Evolutionary conservation across 495 filamentous ascomycete species (phyloP).

Genomic region (Hyaloscypha bicolor): DNA sequence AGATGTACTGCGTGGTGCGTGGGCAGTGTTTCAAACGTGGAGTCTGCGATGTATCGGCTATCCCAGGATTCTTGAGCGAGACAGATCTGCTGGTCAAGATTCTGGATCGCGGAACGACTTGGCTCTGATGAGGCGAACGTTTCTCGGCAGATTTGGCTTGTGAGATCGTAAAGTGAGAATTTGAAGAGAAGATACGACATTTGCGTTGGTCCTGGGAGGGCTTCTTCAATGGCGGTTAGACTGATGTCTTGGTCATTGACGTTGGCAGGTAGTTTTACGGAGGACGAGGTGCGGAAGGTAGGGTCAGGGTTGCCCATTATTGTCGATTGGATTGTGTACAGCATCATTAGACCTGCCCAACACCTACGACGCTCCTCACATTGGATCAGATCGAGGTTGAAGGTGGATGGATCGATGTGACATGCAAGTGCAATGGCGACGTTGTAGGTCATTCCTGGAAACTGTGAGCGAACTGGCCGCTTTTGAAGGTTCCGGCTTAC

Average conservation of each 20-base stretch:
- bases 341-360: conserved; percentile 49
- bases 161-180: conserved; percentile 44
- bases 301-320: conserved; percentile 32
- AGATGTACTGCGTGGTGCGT: conserved; percentile 47
- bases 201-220: conserved; percentile 43
- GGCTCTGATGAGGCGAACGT: conserved; percentile 39
- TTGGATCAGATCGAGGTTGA: conserved; percentile 45
- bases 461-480: background rate
- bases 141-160: conserved; percentile 44
- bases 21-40: conserved; percentile 34
- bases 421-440: conserved; percentile 51
- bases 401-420: conserved; percentile 49
- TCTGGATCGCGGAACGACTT: conserved; percentile 33
- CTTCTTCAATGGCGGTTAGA: conserved; percentile 35
- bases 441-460: conserved; percentile 49
- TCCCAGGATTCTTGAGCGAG: conserved; percentile 44
- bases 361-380: conserved; percentile 49
- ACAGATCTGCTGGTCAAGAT: conserved; percentile 45
- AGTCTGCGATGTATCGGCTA: conserved; percentile 39
- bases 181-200: conserved; percentile 52
- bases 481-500: background rate
- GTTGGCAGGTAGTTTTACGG: conserved; percentile 46
- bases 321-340: conserved; percentile 48
- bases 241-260: conserved; percentile 49
- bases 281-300: conserved; percentile 20